A percentile compares a stretch with the other conserved stretches of the same genome.
Evolutionary conservation across 2,329 filamentous ascomycete genomes (phyloP).

Genomic region (Cladophialophora bantiana): DNA sequence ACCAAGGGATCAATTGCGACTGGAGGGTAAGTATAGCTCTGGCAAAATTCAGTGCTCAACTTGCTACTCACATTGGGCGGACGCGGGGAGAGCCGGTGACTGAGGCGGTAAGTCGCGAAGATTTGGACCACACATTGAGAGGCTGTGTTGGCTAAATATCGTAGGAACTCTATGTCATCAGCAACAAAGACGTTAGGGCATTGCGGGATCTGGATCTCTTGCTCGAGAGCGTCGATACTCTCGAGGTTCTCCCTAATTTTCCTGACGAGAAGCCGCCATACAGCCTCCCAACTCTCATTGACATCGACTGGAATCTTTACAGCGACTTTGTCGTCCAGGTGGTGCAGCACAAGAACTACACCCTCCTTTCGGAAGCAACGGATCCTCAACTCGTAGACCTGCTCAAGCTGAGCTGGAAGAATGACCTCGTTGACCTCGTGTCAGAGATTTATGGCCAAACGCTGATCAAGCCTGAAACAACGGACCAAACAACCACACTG

Average conservation of each 20-base stretch:
- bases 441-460: slow-evolving; percentile 4
- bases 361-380: slow-evolving; percentile 2
- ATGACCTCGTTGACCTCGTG: slow-evolving; percentile 3
- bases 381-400: not conserved
- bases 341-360: not conserved
- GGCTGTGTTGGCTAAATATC: not conserved
- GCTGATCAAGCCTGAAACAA: not conserved
- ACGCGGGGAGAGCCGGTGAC: slow-evolving; percentile 1
- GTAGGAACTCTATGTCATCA: slow-evolving; percentile 17
- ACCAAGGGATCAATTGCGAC: slow-evolving; percentile 9
- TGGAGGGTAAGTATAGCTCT: slow-evolving; percentile 14
- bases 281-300: not conserved
- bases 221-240: slow-evolving; percentile 15
- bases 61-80: slow-evolving; percentile 11
- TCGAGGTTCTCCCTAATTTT: slow-evolving; percentile 11
- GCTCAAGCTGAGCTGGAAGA: slow-evolving; percentile 1
- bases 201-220: slow-evolving; percentile 9
- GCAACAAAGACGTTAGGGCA: slow-evolving; percentile 11
- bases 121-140: not conserved
- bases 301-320: slow-evolving; percentile 10
- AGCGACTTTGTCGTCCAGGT: slow-evolving; percentile 10
- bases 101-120: slow-evolving; percentile 6
- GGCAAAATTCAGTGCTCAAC: slow-evolving; percentile 13
- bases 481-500: not conserved
- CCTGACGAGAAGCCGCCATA: slow-evolving; percentile 2